Percentiles rank a stretch among this genome's conserved stretches.
Evolutionary conservation across 1,139 yeast species (phyloP).

Genomic region (Ogataea hybrid): DNA sequence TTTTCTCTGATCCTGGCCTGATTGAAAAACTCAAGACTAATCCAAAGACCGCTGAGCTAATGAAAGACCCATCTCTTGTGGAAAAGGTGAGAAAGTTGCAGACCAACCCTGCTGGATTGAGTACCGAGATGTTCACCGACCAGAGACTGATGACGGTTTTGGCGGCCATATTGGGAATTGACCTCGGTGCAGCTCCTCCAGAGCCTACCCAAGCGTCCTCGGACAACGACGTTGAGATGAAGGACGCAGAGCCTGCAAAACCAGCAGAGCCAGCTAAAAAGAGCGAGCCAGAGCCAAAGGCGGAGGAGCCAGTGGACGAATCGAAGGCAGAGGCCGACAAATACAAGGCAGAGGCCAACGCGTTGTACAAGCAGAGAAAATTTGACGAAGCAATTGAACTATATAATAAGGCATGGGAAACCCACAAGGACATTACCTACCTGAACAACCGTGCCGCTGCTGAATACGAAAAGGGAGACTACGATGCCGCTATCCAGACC

Average conservation of each 20-base stretch:
- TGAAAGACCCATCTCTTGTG: constrained; percentile 86
- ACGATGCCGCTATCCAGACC: constrained; percentile 77
- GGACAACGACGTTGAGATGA: constrained; percentile 29
- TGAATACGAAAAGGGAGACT: constrained; percentile 93
- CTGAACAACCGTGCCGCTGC: constrained; percentile 98
- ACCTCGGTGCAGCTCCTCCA: constrained; percentile 43
- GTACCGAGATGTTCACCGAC: constrained; percentile 65
- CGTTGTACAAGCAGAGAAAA: constrained; percentile 78
- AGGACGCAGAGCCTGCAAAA: constrained; percentile 26
- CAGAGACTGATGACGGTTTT: constrained; percentile 87
- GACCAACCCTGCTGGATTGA: constrained; percentile 71
- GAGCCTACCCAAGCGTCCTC: constrained; percentile 28
- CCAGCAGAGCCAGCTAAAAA: constrained; percentile 18
- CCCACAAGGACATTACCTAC: constrained; percentile 83
- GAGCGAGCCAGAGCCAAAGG: constrained; percentile 26
- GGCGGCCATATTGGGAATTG: constrained; percentile 85
- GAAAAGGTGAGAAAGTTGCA: constrained; percentile 66
- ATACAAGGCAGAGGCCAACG: constrained; percentile 84
- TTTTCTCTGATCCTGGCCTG: constrained; percentile 79
- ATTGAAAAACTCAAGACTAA: constrained; percentile 72
- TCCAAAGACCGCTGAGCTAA: constrained; percentile 83
- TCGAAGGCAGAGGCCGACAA: constrained; percentile 63
- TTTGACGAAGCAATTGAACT: constrained; percentile 90
- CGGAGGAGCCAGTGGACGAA: constrained; percentile 11
- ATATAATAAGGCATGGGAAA: constrained; percentile 85